These are phyloP conservation scores for Myochromella boudieri DNA, from an alignment of 768 basidiomycete species.

Conservation along the genomic window DNA sequence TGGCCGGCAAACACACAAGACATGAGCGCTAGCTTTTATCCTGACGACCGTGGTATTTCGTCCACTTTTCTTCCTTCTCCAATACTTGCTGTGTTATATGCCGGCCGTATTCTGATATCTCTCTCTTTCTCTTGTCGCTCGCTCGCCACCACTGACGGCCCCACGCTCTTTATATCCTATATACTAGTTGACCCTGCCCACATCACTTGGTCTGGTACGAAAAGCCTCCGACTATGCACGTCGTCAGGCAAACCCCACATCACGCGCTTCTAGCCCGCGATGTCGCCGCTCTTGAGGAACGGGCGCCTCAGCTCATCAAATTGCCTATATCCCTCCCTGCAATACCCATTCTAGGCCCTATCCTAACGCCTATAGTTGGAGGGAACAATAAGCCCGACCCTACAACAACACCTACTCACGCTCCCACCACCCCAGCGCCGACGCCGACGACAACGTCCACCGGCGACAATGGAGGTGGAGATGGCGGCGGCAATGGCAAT, in stretches of 20 bases:
- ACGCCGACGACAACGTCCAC: neutral
- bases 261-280: constrained; percentile 9
- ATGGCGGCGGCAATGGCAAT: constrained; percentile 1
- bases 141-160: neutral
- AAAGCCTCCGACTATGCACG: constrained; percentile 10
- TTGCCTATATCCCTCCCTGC: constrained; percentile 38
- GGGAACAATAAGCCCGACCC: constrained; percentile 21
- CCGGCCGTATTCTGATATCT: neutral
- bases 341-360: constrained; percentile 27
- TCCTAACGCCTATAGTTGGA: constrained; percentile 17
- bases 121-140: constrained; percentile 6
- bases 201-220: neutral
- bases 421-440: constrained; percentile 13
- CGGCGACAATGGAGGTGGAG: constrained; percentile 6
- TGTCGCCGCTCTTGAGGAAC: constrained; percentile 21
- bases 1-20: constrained; percentile 4
- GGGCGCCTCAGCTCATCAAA: constrained; percentile 38
- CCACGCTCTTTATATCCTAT: constrained; percentile 21
- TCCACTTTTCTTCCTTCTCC: neutral
- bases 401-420: constrained; percentile 11
- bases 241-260: constrained; percentile 5
- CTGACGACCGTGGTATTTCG: neutral
- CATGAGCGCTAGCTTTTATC: constrained; percentile 11
- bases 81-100: neutral
- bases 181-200: neutral